Evolutionary conservation across 371 early-diverging fungal genomes (phyloP).

Genomic region (Syncephalastrum contaminatum): DNA sequence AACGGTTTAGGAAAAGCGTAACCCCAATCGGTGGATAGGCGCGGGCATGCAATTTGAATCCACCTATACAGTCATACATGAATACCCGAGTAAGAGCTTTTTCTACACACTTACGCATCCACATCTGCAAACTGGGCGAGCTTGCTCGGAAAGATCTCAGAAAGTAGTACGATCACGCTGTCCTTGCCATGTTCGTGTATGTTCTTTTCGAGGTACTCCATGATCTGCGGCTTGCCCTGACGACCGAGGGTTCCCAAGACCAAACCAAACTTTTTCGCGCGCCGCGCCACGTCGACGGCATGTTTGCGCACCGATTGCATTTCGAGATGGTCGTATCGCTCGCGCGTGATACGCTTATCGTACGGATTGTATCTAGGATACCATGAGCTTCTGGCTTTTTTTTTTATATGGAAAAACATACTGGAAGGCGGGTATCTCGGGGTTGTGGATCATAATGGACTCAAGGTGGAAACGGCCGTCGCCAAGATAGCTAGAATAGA

Average conservation of each 20-base stretch:
- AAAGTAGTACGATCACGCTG: constrained; percentile 80
- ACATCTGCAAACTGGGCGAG: constrained; percentile 86
- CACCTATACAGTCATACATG: constrained; percentile 49
- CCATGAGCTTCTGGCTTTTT: background rate
- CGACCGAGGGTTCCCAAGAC: constrained; percentile 98
- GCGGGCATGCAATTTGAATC: constrained; percentile 98
- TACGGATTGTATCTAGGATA: constrained; percentile 92
- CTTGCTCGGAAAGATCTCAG: constrained; percentile 94
- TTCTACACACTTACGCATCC: constrained; percentile 63
- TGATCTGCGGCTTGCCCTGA: constrained; percentile 94
- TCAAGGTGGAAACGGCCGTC: constrained; percentile 99
- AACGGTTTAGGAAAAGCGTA: constrained; percentile 94
- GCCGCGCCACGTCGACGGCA: constrained; percentile 74
- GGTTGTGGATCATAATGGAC: constrained; percentile 99
- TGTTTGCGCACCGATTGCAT: constrained; percentile 87
- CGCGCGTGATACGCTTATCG: constrained; percentile 87
- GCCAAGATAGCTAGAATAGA: constrained; percentile 70
- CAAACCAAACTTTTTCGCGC: constrained; percentile 83
- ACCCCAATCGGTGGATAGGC: constrained; percentile 99
- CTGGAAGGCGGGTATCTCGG: constrained; percentile 86
- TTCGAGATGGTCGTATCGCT: constrained; percentile 90
- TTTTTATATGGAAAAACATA: constrained; percentile 20
- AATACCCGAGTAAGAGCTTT: background rate
- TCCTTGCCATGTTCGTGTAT: constrained; percentile 65
- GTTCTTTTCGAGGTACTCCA: constrained; percentile 75